Conservation (phyloP, 139 green algal genomes). For the Pleodorina starrii region DNA sequence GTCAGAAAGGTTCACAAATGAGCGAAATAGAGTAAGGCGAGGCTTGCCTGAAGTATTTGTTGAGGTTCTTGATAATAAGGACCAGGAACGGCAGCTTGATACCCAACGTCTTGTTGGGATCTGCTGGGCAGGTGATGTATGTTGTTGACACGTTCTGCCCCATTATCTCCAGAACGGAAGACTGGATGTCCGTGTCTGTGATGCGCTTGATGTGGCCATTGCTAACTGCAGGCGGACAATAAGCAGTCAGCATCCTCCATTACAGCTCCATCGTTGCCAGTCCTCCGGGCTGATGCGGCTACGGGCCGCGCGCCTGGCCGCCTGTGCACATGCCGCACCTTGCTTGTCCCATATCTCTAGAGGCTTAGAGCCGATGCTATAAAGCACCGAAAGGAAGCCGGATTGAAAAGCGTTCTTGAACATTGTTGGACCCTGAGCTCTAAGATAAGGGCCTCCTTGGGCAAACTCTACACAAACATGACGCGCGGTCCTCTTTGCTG, state of each 20-base stretch:
- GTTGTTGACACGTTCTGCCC: constrained; percentile 92
- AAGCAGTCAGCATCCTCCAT: neutral
- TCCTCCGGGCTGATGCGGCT: neutral
- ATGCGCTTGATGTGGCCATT: constrained; percentile 98
- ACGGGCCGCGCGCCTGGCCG: neutral
- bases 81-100: constrained; percentile 99
- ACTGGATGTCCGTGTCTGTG: constrained; percentile 97
- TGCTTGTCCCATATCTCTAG: constrained; percentile 96
- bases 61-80: constrained; percentile 98
- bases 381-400: constrained; percentile 96
- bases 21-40: too few species aligned
- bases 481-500: constrained; percentile 9
- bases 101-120: constrained; percentile 91
- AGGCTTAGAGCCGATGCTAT: constrained; percentile 96
- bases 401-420: constrained; percentile 76
- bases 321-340: constrained; percentile 67
- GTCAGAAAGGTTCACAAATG: too few species aligned
- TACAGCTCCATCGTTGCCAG: neutral
- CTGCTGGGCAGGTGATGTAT: constrained; percentile 94
- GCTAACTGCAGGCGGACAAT: constrained; percentile 74
- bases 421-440: constrained; percentile 42
- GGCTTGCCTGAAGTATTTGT: constrained; percentile 90
- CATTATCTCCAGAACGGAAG: constrained; percentile 94
- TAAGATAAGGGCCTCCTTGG: constrained; percentile 25
- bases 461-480: constrained; percentile 37